Evolutionary conservation across 768 basidiomycete species (phyloP).

Genomic region (Cystoderma amianthinum): DNA sequence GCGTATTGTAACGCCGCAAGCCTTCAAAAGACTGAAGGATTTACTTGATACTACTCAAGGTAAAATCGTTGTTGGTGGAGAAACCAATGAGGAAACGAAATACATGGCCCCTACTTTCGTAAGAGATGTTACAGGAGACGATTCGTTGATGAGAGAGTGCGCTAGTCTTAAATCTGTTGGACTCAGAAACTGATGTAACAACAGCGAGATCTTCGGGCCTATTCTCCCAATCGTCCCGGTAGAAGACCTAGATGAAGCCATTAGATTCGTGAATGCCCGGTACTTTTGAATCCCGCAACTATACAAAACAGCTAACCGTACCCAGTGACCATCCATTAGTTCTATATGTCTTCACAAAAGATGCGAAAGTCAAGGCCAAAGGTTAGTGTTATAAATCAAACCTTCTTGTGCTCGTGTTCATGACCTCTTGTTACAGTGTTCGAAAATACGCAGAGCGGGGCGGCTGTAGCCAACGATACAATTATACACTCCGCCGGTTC

Average conservation of each 20-base stretch:
- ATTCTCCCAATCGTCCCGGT: constrained; percentile 71
- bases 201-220: constrained; percentile 87
- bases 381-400: constrained; percentile 27
- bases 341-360: constrained; percentile 70
- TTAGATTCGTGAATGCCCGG: constrained; percentile 60
- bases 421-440: constrained; percentile 37
- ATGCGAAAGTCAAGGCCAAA: constrained; percentile 51
- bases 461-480: constrained; percentile 62
- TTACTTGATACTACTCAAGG: constrained; percentile 66
- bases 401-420: neutral
- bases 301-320: too few relatives aligned
- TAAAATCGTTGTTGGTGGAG: constrained; percentile 56
- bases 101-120: constrained; percentile 75
- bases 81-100: constrained; percentile 44
- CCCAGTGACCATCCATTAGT: constrained; percentile 69
- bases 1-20: constrained; percentile 46
- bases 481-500: constrained; percentile 53
- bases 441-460: constrained; percentile 65
- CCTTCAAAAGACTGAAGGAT: constrained; percentile 45
- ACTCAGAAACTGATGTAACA: constrained; percentile 24
- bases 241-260: constrained; percentile 62
- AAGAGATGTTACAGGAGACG: constrained; percentile 49
- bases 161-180: constrained; percentile 14
- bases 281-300: too few relatives aligned
- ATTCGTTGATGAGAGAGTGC: constrained; percentile 74